A percentile compares a stretch with the other conserved stretches of the same genome.
These are phyloP conservation scores for Diaporthe humulicola DNA, from an alignment of 2,329 filamentous ascomycete genomes.

Conservation along the genomic window DNA sequence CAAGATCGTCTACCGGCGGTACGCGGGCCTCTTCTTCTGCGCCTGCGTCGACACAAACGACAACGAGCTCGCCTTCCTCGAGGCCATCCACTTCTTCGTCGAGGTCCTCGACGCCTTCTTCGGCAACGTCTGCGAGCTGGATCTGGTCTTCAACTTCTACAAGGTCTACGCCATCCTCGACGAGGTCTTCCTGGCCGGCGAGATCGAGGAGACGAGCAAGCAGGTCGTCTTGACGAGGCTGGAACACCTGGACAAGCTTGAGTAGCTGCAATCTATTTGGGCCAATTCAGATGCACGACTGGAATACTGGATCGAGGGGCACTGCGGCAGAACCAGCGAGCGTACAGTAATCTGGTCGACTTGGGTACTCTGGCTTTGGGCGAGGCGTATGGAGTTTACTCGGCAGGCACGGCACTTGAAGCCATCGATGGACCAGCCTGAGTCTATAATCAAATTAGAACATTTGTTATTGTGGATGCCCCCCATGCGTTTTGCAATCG, in stretches of 20 bases:
- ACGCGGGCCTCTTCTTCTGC: constrained; percentile 98
- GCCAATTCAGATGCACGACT: not conserved
- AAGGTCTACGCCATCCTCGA: constrained; percentile 98
- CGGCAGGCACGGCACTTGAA: not conserved
- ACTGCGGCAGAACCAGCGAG: constrained; percentile 2
- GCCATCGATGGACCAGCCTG: not conserved
- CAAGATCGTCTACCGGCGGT: constrained; percentile 97
- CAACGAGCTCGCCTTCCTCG: constrained; percentile 96
- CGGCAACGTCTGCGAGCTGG: constrained; percentile 98
- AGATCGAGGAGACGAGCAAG: constrained; percentile 99
- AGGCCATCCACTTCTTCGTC: constrained; percentile 99
- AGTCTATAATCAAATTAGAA: not conserved
- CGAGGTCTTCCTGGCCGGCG: constrained; percentile 96
- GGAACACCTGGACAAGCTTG: constrained; percentile 96
- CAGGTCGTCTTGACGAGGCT: constrained; percentile 94
- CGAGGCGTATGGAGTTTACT: constrained; percentile 40
- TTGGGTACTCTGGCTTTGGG: constrained; percentile 19
- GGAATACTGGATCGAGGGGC: not conserved
- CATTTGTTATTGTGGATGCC: not conserved
- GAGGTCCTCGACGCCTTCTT: constrained; percentile 99
- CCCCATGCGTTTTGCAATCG: not conserved
- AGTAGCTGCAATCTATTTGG: constrained; percentile 62
- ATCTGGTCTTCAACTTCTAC: constrained; percentile 87
- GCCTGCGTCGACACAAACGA: constrained; percentile 99
- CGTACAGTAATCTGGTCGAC: not conserved